Conservation (phyloP, 306 rosid genomes). For the Cotoneaster glaucophyllus region DNA sequence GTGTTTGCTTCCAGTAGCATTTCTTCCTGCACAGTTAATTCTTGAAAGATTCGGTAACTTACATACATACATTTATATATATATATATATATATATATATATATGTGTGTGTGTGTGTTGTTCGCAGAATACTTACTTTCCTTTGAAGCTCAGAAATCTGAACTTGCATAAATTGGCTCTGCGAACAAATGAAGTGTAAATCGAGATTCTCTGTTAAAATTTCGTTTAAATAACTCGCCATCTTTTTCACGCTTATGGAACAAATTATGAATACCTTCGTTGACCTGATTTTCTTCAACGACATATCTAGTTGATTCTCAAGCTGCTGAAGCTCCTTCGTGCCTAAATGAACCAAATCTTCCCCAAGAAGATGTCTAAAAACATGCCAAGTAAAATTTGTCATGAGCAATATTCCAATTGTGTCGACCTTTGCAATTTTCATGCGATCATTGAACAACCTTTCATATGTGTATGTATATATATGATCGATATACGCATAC, state of each 20-base stretch:
- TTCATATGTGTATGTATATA: background rate
- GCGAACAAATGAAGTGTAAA: slow-evolving; percentile 1
- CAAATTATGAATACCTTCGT: slow-evolving; percentile 54
- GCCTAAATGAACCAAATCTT: slow-evolving; percentile 54
- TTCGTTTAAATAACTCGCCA: background rate
- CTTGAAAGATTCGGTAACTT: background rate
- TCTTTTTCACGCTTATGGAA: background rate
- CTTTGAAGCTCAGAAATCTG: slow-evolving; percentile 50
- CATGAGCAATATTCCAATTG: background rate
- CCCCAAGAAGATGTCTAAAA: slow-evolving; percentile 58
- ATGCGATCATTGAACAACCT: background rate
- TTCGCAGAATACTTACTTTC: slow-evolving; percentile 30
- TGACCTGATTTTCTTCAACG: slow-evolving; percentile 55
- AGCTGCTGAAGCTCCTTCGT: slow-evolving; percentile 53
- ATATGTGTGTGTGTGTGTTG: too few relatives aligned
- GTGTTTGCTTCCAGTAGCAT: slow-evolving; percentile 53
- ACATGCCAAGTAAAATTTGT: background rate
- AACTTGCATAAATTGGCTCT: slow-evolving; percentile 59
- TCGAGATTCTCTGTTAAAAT: background rate
- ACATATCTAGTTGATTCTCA: slow-evolving; percentile 52
- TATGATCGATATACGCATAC: slow-evolving; percentile 20
- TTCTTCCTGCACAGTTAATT: slow-evolving; percentile 42
- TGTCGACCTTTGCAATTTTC: background rate
- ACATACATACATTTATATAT: background rate
- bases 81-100: too few relatives aligned